phyloP scores from a whole-genome alignment of 768 basidiomycete species.

The Pulveroboletus sp. region DNA sequence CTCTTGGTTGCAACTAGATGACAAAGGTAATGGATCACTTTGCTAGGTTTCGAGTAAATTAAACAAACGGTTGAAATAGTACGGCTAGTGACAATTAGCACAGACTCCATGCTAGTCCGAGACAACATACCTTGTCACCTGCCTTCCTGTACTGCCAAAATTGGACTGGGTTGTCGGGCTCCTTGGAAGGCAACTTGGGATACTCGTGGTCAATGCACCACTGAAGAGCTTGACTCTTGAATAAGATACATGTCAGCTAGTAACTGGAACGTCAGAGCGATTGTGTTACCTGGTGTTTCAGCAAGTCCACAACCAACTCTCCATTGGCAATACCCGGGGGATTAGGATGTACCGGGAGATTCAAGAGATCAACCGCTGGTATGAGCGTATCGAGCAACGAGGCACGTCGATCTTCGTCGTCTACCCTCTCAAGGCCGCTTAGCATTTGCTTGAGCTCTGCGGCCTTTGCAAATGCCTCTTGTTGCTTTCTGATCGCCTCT shows the following conservation, averaged over 20 bases:
- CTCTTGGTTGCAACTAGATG: constrained; percentile 74
- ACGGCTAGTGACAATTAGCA: constrained; percentile 35
- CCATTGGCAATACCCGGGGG: constrained; percentile 72
- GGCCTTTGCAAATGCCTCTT: constrained; percentile 57
- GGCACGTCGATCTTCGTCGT: constrained; percentile 69
- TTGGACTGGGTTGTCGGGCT: constrained; percentile 74
- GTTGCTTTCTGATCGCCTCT: constrained; percentile 26
- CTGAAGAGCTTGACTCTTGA: constrained; percentile 74
- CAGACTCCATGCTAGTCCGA: not conserved
- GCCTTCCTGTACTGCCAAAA: constrained; percentile 79
- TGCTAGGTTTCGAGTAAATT: not conserved
- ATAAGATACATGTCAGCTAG: not conserved
- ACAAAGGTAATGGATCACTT: not conserved
- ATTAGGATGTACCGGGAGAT: constrained; percentile 64
- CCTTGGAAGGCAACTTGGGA: constrained; percentile 65
- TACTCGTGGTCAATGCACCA: constrained; percentile 86
- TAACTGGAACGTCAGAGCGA: not conserved
- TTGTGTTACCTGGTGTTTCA: constrained; percentile 72
- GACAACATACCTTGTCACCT: constrained; percentile 46
- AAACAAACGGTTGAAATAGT: constrained; percentile 65
- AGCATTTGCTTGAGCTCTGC: constrained; percentile 66
- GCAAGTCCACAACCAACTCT: constrained; percentile 64
- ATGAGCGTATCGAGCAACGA: constrained; percentile 71
- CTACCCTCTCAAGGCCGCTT: constrained; percentile 67
- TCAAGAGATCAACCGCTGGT: constrained; percentile 65